These are phyloP conservation scores for Albizia julibrissin DNA, from an alignment of 306 rosid species.

Conservation along the genomic window DNA sequence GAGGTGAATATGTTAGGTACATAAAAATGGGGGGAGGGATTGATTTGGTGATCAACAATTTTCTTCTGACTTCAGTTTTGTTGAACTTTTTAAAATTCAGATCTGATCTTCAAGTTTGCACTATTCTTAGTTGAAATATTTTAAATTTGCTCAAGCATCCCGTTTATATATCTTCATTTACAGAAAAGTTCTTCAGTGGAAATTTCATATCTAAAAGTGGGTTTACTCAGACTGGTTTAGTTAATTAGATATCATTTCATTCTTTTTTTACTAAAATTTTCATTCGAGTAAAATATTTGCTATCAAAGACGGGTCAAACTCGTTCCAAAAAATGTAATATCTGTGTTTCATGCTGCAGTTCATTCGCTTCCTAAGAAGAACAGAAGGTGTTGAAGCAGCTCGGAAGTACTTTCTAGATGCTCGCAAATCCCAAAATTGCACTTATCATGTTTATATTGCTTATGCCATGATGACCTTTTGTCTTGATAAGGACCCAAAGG, in stretches of 20 bases:
- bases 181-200: not conserved
- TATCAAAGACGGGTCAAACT: conserved; percentile 6
- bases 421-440: conserved; percentile 83
- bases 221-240: not conserved
- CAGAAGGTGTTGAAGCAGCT: conserved; percentile 98
- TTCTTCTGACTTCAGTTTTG: not conserved
- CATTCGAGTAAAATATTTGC: conserved; percentile 16
- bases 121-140: not conserved
- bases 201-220: not conserved
- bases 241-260: not conserved
- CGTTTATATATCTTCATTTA: not conserved
- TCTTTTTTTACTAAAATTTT: not conserved
- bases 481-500: conserved; percentile 98
- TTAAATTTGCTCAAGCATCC: conserved; percentile 11
- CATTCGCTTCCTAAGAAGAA: conserved; percentile 89
- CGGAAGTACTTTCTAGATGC: conserved; percentile 93
- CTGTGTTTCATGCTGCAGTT: conserved; percentile 66
- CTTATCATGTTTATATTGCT: conserved; percentile 93
- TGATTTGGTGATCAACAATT: not conserved
- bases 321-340: conserved; percentile 29
- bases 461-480: conserved; percentile 92
- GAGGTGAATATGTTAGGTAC: conserved; percentile 19
- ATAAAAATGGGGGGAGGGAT: conserved; percentile 8
- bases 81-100: conserved; percentile 16
- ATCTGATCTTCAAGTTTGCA: conserved; percentile 6